These are phyloP conservation scores for Dichotomopilus funicola DNA, from an alignment of 2,329 filamentous ascomycete species.

Conservation along the genomic window DNA sequence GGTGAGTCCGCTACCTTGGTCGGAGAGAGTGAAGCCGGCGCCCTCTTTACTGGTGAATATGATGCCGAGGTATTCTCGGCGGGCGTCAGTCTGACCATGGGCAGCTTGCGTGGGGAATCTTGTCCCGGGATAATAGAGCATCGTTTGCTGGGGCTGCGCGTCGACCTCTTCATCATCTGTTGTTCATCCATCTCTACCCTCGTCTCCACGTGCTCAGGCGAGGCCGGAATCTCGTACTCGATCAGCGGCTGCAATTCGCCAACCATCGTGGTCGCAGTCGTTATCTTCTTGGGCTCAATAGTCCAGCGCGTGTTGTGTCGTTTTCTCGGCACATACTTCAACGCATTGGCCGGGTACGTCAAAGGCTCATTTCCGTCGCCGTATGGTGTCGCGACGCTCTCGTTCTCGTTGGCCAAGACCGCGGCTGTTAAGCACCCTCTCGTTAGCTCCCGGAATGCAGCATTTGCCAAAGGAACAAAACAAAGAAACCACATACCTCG, in stretches of 20 bases:
- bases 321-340: conserved; percentile 28
- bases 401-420: conserved; percentile 12
- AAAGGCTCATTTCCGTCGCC: conserved; percentile 6
- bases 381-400: background rate
- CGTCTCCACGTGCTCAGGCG: conserved; percentile 12
- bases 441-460: background rate
- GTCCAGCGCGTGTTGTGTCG: conserved; percentile 30
- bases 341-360: conserved; percentile 20
- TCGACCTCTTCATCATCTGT: conserved; percentile 23
- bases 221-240: conserved; percentile 17
- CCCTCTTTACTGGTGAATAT: conserved; percentile 20
- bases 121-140: conserved; percentile 22
- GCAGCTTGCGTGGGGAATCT: conserved; percentile 17
- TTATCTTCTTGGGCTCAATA: conserved; percentile 18
- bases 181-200: conserved; percentile 16
- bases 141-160: conserved; percentile 26
- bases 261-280: conserved; percentile 12
- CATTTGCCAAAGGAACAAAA: background rate
- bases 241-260: conserved; percentile 23
- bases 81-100: conserved; percentile 15
- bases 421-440: conserved; percentile 7
- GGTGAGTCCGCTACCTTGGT: conserved; percentile 25
- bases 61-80: conserved; percentile 5
- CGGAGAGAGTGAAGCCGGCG: conserved; percentile 16
- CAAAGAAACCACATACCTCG: conserved; percentile 19